Percentiles rank a stretch among this genome's conserved stretches.
Conservation (phyloP, 2,329 filamentous ascomycete species). For the Penicillium corylophilum region DNA sequence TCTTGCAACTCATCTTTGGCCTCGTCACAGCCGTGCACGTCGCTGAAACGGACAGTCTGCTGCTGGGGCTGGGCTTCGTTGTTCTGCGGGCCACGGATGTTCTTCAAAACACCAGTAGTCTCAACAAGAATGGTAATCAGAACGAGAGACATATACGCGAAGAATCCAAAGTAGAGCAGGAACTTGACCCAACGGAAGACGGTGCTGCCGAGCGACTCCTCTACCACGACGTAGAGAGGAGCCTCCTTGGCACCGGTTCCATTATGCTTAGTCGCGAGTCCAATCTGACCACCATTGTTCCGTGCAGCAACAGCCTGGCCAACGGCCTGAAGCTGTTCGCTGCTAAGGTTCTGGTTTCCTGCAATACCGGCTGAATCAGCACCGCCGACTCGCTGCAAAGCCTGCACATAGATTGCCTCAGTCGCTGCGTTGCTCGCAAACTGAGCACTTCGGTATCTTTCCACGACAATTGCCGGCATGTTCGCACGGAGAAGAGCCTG, state of each 20-base stretch:
- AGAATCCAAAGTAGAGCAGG: conserved; percentile 71
- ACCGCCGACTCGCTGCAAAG: conserved; percentile 63
- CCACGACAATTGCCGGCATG: conserved; percentile 88
- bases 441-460: conserved; percentile 81
- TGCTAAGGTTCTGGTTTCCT: conserved; percentile 45
- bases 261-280: conserved; percentile 45
- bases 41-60: conserved; percentile 85
- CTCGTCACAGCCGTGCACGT: conserved; percentile 96
- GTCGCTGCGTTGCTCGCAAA: conserved; percentile 78
- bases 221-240: conserved; percentile 93
- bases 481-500: conserved; percentile 85
- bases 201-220: conserved; percentile 75
- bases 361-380: conserved; percentile 28
- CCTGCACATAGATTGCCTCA: conserved; percentile 76
- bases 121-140: conserved; percentile 81
- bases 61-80: conserved; percentile 90
- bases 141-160: conserved; percentile 76
- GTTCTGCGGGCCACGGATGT: conserved; percentile 67
- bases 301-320: conserved; percentile 78
- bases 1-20: conserved; percentile 98
- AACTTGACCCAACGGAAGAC: conserved; percentile 94
- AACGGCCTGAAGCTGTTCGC: conserved; percentile 71
- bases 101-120: conserved; percentile 73
- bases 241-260: conserved; percentile 73
- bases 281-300: conserved; percentile 64